Evolutionary conservation across 371 early-diverging fungal species (phyloP), one percentile per base, ranked within the genome.

Genomic region (Syncephalastrum monosporum): DNA sequence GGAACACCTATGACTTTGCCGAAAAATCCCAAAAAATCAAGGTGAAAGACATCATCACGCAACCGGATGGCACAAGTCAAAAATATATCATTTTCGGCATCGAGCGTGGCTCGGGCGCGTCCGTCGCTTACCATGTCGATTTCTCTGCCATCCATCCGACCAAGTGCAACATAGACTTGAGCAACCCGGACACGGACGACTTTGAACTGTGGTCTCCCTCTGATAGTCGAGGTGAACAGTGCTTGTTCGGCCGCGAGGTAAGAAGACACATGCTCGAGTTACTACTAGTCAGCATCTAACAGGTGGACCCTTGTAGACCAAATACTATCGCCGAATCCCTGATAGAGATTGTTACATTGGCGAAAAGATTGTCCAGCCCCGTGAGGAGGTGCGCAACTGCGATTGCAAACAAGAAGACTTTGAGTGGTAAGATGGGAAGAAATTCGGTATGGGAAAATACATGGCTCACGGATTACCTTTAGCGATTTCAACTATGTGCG

Each of bases 401-500:
- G 67, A 78, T 12, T 97, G 98, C 67, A 82, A 88, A 0, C 73
- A 63, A 43, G 75, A 69, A 42, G 98, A 97, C 68, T 97, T 83
- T 72, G 97, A 97, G 74, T 97, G 92, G 80, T 76, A 71, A 65
- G 61, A 42, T 47, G 19, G 23, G 10, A 27, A 16, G 47, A 45
- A 16, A 16, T 8, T 13, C 23, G n/a, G 12, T 46, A 50, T 12
- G 7, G 23, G 10, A 13, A 3, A 17, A 19, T 24, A 1, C 44
- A 23, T 54, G 38, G 38, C 38, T 33, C 13, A 16, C 27, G 6
- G 1, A 24, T 14, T 25, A 27, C 42, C 53, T 42, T 21, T 56
- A 82, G 90, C 70, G 91, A 91, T 59, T 90, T 80, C 67, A 92
- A 92, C 68, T 91, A 81, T 70, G 79, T 82, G 13, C 87, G 86